Evolutionary conservation across 176 grass and related monocot species (phyloP).

Genomic region (Eleusine coracana): DNA sequence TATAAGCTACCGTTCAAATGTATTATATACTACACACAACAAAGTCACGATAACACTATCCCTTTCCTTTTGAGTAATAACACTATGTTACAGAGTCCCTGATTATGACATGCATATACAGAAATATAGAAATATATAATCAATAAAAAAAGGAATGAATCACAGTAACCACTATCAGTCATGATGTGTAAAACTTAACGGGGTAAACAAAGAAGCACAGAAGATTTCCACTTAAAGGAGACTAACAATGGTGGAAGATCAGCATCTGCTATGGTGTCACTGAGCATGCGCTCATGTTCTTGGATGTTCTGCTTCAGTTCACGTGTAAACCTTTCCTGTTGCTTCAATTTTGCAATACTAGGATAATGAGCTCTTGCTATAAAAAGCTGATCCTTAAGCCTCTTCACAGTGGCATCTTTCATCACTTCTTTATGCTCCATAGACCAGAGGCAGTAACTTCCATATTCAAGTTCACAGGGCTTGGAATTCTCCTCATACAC

Average conservation of each 20-base stretch:
- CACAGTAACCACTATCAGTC: too few relatives aligned
- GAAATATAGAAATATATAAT: too few relatives aligned
- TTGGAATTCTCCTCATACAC: conserved; percentile 27
- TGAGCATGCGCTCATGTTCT: conserved; percentile 86
- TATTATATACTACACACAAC: too few relatives aligned
- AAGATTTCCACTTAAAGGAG: background rate
- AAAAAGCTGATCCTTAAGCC: conserved; percentile 87
- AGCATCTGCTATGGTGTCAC: conserved; percentile 70
- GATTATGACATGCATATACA: too few relatives aligned
- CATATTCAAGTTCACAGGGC: conserved; percentile 76
- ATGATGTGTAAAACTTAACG: background rate
- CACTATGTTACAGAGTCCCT: too few relatives aligned
- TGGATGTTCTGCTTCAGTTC: conserved; percentile 85
- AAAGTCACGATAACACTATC: too few relatives aligned
- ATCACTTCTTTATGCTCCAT: conserved; percentile 72
- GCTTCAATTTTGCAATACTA: conserved; percentile 74
- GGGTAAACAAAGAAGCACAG: background rate
- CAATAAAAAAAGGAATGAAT: too few relatives aligned
- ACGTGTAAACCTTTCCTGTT: conserved; percentile 57
- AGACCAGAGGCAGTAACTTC: conserved; percentile 90
- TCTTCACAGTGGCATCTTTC: conserved; percentile 67
- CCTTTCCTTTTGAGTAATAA: too few relatives aligned
- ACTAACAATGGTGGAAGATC: conserved; percentile 67
- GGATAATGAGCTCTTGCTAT: conserved; percentile 87
- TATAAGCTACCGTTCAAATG: too few relatives aligned